Evolutionary conservation across 2,329 filamentous ascomycete genomes (phyloP).

Genomic region (Phoma sp.): DNA sequence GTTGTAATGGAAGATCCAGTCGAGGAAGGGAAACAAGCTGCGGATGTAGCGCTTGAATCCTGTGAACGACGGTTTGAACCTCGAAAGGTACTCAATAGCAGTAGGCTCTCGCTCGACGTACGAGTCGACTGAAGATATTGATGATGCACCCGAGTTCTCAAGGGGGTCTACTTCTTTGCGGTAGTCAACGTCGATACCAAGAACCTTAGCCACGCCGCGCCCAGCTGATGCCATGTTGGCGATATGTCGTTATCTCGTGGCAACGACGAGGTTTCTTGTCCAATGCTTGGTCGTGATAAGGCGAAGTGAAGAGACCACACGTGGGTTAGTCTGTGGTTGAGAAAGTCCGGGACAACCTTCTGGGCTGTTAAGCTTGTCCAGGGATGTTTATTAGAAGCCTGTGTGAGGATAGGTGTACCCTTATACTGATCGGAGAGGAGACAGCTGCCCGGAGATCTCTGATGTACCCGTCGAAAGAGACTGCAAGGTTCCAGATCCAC

Average conservation of each 20-base stretch:
- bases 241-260: neutral
- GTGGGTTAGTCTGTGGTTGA: neutral
- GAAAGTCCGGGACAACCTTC: neutral
- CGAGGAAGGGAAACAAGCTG: constrained; percentile 85
- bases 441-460: constrained; percentile 11
- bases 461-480: constrained; percentile 16
- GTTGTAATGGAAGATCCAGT: constrained; percentile 92
- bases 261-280: constrained; percentile 48
- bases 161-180: constrained; percentile 64
- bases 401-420: constrained; percentile 8
- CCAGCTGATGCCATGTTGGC: constrained; percentile 61
- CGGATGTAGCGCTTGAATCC: constrained; percentile 68
- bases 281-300: constrained; percentile 16
- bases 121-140: constrained; percentile 70
- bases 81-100: constrained; percentile 72
- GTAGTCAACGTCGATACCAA: constrained; percentile 82
- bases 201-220: constrained; percentile 77
- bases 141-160: constrained; percentile 76
- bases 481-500: constrained; percentile 30
- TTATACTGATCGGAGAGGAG: constrained; percentile 9
- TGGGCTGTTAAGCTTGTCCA: neutral
- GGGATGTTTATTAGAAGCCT: neutral
- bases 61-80: constrained; percentile 65
- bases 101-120: constrained; percentile 83
- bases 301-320: neutral